Base-by-base conservation (phyloP, 2,329 filamentous ascomycete species). In the Epichloe festucae region DNA sequence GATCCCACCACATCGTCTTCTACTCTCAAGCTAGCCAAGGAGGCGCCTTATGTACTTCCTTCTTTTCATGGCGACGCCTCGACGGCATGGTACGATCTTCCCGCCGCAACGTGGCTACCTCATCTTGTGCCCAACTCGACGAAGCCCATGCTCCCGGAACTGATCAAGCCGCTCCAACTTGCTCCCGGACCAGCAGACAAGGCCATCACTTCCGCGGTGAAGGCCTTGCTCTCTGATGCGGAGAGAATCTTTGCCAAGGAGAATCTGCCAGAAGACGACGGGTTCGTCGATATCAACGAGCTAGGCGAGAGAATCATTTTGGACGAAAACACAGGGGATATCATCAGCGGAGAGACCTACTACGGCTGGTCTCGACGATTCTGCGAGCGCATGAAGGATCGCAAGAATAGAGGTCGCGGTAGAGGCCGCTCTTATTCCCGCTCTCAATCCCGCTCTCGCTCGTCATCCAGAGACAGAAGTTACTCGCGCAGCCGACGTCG, bases 351-450 rank as follows among this genome's bases (percentile, higher is more conserved):
- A 1, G 82, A 87, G 56, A 87, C 85, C 1, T 94, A 94, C 65
- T 94, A 94, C 63, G 89, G 89, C 54, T 95, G 89, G 89, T 91
- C 88, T 5, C 77, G 79, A 40, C 72, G 73, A 1, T 93, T 95
- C 58, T 94, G 87, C 63, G 75, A 87, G 57, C 86, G 85, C 61
- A 93, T 93, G 85, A 88, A 84, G 67, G 69, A 73, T 48, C 72
- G 77, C 39, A 67, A 63, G 31, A 69, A 63, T 44, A 2, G 49
- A 50, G 15, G 55, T 54, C 39, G 53, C 51, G 10, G 56, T 58
- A 5, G 67, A 27, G 67, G 65, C 4, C 64, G 67, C 4, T 71
- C 71, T 3, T 56, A 53, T 8, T 67, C 69, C 1, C 52, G 48
- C 11, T 65, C 62, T 5, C 40, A n/a, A 3, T 67, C 69, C 2